These are phyloP conservation scores for Suhomyces pyralidae DNA, from an alignment of 805 yeast species.

Conservation along the genomic window DNA sequence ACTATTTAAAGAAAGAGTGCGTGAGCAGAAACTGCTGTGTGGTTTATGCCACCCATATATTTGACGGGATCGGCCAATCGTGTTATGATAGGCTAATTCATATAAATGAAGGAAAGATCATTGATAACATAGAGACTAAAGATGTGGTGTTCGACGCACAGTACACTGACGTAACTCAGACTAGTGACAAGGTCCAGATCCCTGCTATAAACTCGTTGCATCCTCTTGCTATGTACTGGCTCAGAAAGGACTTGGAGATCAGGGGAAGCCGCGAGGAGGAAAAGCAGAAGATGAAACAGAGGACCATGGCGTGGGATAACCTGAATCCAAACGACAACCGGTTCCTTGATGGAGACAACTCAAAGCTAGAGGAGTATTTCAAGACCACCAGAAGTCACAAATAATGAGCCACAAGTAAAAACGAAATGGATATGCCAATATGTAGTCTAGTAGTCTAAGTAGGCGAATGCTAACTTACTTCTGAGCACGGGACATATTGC, in stretches of 20 bases:
- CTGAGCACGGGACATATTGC: too few species aligned
- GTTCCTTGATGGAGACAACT: constrained; percentile 44
- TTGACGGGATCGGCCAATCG: constrained; percentile 78
- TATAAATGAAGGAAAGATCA: constrained; percentile 61
- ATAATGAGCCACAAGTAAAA: background rate
- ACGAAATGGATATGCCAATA: too few species aligned
- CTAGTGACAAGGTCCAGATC: constrained; percentile 28
- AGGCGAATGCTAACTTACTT: too few species aligned
- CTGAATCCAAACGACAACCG: constrained; percentile 27
- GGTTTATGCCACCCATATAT: constrained; percentile 93
- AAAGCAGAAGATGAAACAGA: constrained; percentile 32
- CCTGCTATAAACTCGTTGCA: constrained; percentile 54
- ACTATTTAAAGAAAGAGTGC: constrained; percentile 75
- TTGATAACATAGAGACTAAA: constrained; percentile 32
- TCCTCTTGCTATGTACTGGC: constrained; percentile 73
- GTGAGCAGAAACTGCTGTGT: constrained; percentile 66
- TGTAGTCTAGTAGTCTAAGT: too few species aligned
- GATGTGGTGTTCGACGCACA: constrained; percentile 30
- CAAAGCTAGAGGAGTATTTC: constrained; percentile 48
- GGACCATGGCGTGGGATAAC: constrained; percentile 57
- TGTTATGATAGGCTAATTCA: constrained; percentile 91
- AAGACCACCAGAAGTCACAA: constrained; percentile 42
- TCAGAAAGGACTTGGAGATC: constrained; percentile 46
- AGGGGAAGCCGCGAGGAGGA: constrained; percentile 57
- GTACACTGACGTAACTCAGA: constrained; percentile 21